These are phyloP conservation scores for Thielaviopsis musarum DNA, from an alignment of 2,329 filamentous ascomycete genomes.

Conservation along the genomic window DNA sequence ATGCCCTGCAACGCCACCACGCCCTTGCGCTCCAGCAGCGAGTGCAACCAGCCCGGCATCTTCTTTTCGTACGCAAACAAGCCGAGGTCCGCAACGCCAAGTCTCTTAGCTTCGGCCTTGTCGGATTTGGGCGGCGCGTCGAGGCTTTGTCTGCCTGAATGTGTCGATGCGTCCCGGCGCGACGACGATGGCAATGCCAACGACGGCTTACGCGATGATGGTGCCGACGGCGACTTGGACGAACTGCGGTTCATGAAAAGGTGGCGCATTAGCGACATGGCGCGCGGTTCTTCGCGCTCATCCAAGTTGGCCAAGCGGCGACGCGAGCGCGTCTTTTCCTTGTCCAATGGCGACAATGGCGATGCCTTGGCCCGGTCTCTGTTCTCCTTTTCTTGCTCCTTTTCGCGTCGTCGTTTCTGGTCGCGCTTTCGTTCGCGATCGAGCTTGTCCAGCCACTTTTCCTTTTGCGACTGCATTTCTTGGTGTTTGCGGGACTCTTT, in stretches of 20 bases:
- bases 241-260: background rate
- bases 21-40: constrained; percentile 42
- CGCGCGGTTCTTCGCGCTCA: background rate
- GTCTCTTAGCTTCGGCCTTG: background rate
- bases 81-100: constrained; percentile 42
- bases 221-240: background rate
- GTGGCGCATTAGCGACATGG: constrained; percentile 1
- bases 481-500: background rate
- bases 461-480: background rate
- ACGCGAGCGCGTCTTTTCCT: background rate
- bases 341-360: background rate
- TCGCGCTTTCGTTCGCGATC: constrained; percentile 2
- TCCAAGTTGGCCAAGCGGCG: background rate
- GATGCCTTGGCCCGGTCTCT: too few species aligned
- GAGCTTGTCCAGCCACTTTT: background rate
- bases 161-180: background rate
- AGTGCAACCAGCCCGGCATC: constrained; percentile 55
- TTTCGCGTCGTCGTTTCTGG: background rate
- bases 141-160: background rate
- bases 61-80: constrained; percentile 54
- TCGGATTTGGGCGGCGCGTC: background rate
- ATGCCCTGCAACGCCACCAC: background rate
- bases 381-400: background rate
- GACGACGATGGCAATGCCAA: background rate
- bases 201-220: background rate